A percentile compares a stretch with the other conserved stretches of the same genome.
phyloP scores from a whole-genome alignment of 2,329 filamentous ascomycete species.

The Akanthomyces uredinophilus region DNA sequence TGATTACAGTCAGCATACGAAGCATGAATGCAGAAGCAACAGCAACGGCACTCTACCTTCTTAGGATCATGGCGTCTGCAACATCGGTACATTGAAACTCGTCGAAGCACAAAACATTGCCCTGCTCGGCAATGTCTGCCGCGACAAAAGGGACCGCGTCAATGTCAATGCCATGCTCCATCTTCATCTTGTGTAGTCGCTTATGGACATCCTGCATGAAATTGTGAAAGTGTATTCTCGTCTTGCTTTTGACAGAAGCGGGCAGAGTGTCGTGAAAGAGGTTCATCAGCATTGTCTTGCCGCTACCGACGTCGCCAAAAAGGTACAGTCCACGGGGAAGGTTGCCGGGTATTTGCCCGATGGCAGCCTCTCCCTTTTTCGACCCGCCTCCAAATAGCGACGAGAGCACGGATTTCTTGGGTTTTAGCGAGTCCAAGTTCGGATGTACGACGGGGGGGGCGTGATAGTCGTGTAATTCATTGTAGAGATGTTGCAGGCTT shows the following conservation, averaged over 20 bases:
- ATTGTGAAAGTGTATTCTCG: conserved; percentile 95
- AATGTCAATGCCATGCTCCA: conserved; percentile 80
- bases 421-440: conserved; percentile 63
- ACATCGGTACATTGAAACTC: conserved; percentile 99
- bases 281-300: conserved; percentile 99
- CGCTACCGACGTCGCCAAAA: conserved; percentile 92
- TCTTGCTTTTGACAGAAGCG: conserved; percentile 71
- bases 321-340: conserved; percentile 89
- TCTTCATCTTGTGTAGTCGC: conserved; percentile 83
- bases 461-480: conserved; percentile 69
- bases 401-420: conserved; percentile 49
- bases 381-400: conserved; percentile 57
- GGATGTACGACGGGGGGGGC: conserved; percentile 73
- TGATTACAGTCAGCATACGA: conserved; percentile 21
- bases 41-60: conserved; percentile 47
- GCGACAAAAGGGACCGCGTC: conserved; percentile 90
- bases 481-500: conserved; percentile 81
- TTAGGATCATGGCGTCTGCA: conserved; percentile 95
- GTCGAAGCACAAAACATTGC: conserved; percentile 90
- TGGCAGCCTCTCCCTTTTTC: conserved; percentile 31
- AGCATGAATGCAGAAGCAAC: neutral
- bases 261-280: conserved; percentile 94
- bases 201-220: conserved; percentile 99
- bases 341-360: conserved; percentile 58
- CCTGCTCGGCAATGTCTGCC: conserved; percentile 83